Evolutionary conservation across 495 filamentous ascomycete genomes (phyloP).

Genomic region (Trichocladium antarcticum): DNA sequence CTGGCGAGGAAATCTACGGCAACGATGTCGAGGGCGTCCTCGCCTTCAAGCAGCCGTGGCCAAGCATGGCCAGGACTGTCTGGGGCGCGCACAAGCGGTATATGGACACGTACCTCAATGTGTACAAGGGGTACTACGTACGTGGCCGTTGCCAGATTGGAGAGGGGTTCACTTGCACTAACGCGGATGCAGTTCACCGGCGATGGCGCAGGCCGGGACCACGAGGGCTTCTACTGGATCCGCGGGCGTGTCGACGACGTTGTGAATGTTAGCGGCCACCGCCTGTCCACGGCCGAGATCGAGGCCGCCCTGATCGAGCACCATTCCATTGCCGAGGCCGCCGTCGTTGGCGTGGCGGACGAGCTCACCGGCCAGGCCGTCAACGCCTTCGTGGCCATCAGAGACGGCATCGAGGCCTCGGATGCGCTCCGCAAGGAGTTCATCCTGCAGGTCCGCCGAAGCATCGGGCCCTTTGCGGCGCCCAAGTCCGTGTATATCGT

Average conservation of each 20-base stretch:
- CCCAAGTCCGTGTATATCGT: slow-evolving; percentile 88
- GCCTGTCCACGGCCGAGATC: slow-evolving; percentile 94
- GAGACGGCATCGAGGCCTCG: slow-evolving; percentile 66
- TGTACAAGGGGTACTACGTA: slow-evolving; percentile 97
- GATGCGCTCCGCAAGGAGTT: slow-evolving; percentile 88
- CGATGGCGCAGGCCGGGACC: slow-evolving; percentile 91
- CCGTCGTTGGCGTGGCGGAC: slow-evolving; percentile 86
- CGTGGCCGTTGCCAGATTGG: slow-evolving; percentile 27
- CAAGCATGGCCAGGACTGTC: slow-evolving; percentile 96
- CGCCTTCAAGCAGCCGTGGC: slow-evolving; percentile 97
- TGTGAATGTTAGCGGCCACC: slow-evolving; percentile 93
- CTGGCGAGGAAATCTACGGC: slow-evolving; percentile 83
- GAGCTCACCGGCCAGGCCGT: slow-evolving; percentile 94
- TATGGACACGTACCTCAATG: slow-evolving; percentile 97
- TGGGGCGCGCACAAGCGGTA: slow-evolving; percentile 97
- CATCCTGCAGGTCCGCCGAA: slow-evolving; percentile 87
- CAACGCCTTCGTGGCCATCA: slow-evolving; percentile 91
- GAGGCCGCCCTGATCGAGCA: slow-evolving; percentile 95
- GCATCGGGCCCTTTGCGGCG: slow-evolving; percentile 92
- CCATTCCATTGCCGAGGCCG: slow-evolving; percentile 78
- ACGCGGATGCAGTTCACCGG: slow-evolving; percentile 71
- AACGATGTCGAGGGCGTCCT: slow-evolving; percentile 98
- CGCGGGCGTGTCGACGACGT: slow-evolving; percentile 97
- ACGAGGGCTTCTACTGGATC: slow-evolving; percentile 99
- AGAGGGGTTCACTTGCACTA: slow-evolving; percentile 18